phyloP scores from a whole-genome alignment of 108 stramenopile genomes.

The Nitzschia palea region DNA sequence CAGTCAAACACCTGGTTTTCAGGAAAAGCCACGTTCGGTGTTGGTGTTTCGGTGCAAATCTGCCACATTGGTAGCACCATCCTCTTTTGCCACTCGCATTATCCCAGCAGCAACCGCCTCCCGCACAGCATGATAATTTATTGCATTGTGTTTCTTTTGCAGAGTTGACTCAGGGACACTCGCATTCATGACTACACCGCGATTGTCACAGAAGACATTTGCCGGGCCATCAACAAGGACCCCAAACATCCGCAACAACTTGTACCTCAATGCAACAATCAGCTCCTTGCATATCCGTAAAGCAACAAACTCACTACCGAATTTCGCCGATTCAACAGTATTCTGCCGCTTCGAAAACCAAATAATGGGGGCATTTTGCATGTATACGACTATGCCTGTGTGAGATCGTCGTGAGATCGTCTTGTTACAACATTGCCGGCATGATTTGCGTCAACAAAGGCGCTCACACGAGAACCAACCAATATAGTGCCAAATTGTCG shows the following conservation, averaged over 20 bases:
- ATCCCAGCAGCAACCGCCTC: conserved; percentile 39
- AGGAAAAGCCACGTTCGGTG: no score
- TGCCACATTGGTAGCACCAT: no score
- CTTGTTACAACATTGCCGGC: no score
- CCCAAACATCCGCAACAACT: background rate
- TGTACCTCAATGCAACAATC: background rate
- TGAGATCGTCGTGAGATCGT: conserved; percentile 46
- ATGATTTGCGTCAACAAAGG: no score
- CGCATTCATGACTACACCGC: background rate
- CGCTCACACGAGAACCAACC: no score
- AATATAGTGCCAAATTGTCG: no score
- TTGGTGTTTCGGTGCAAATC: no score
- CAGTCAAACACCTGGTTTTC: no score
- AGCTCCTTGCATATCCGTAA: background rate
- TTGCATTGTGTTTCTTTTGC: conserved; percentile 20
- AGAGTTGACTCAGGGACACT: background rate
- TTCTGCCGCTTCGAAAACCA: conserved; percentile 52
- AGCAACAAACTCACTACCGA: conserved; percentile 51
- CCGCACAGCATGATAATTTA: conserved; percentile 39
- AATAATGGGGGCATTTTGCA: conserved; percentile 47
- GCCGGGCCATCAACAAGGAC: background rate
- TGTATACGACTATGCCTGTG: conserved; percentile 52
- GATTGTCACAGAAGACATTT: background rate
- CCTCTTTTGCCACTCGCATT: conserved; percentile 21
- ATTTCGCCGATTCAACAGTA: conserved; percentile 52